phyloP scores from a whole-genome alignment of 2,329 filamentous ascomycete genomes.

The Aspergillus floridensis region DNA sequence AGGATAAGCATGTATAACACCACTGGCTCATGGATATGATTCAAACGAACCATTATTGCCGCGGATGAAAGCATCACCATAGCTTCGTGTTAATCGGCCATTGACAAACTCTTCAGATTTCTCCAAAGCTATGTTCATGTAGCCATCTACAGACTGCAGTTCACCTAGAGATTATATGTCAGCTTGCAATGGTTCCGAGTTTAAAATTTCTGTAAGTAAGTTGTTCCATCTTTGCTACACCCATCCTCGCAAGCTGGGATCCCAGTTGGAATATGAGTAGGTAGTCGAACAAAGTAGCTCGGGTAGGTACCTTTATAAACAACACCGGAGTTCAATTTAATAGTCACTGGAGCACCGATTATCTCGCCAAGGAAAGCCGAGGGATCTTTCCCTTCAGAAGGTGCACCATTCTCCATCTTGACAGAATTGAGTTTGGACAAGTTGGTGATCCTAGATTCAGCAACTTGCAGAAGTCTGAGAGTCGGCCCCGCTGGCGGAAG shows the following conservation, averaged over 20 bases:
- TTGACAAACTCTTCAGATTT: conserved; percentile 91
- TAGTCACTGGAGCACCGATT: conserved; percentile 87
- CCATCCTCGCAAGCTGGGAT: neutral
- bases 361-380: conserved; percentile 92
- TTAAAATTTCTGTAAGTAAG: neutral
- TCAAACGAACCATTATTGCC: conserved; percentile 79
- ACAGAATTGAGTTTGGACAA: neutral
- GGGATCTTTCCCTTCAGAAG: conserved; percentile 78
- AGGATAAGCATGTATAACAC: neutral
- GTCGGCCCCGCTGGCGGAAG: neutral
- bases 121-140: conserved; percentile 99
- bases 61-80: conserved; percentile 92
- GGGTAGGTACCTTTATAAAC: conserved; percentile 78
- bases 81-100: conserved; percentile 75
- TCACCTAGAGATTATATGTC: conserved; percentile 61
- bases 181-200: neutral
- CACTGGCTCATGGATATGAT: neutral
- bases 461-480: neutral
- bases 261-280: neutral
- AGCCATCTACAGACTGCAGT: conserved; percentile 94
- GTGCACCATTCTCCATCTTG: conserved; percentile 72
- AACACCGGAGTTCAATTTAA: conserved; percentile 98
- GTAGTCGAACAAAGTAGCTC: conserved; percentile 3
- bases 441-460: neutral
- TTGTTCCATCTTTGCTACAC: neutral